phyloP scores from a whole-genome alignment of 176 grass and related monocot genomes.

The Triticum turgidum region DNA sequence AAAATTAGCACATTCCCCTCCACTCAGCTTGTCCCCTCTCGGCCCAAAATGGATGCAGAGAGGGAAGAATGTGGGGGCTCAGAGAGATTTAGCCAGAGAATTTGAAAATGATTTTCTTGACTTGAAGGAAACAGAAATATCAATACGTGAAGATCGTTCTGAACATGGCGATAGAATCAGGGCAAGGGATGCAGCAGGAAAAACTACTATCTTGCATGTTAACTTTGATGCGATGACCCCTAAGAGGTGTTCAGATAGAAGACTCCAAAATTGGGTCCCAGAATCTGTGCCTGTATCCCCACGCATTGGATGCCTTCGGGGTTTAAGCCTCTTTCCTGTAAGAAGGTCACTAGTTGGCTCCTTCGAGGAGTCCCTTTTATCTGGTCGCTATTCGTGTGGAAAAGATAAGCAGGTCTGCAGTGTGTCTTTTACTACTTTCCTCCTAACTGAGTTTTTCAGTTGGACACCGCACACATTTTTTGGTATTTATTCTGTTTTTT shows the following conservation, averaged over 20 bases:
- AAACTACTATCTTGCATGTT: constrained; percentile 52
- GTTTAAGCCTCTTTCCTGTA: constrained; percentile 48
- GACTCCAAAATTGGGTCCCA: constrained; percentile 14
- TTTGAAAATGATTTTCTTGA: constrained; percentile 51
- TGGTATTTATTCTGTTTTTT: constrained; percentile 19
- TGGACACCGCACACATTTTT: constrained; percentile 3
- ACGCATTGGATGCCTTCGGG: constrained; percentile 34
- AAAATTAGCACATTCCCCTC: constrained; percentile 66
- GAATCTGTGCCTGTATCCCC: constrained; percentile 42
- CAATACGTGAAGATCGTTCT: constrained; percentile 34
- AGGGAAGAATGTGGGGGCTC: constrained; percentile 44
- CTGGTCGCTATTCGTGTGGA: constrained; percentile 83
- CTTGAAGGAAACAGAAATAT: constrained; percentile 35
- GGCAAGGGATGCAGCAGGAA: constrained; percentile 24
- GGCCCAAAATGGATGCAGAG: constrained; percentile 78
- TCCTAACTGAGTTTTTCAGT: constrained; percentile 10
- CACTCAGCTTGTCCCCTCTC: constrained; percentile 72
- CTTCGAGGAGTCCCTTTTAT: constrained; percentile 97
- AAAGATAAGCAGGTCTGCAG: constrained; percentile 69
- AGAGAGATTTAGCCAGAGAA: constrained; percentile 39
- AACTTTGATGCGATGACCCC: constrained; percentile 47
- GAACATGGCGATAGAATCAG: constrained; percentile 38
- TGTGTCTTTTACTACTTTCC: background rate
- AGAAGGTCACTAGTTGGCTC: constrained; percentile 87
- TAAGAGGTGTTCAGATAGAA: constrained; percentile 32